phyloP scores from a whole-genome alignment of 371 early-diverging fungal genomes.

The Smittium culicis region DNA sequence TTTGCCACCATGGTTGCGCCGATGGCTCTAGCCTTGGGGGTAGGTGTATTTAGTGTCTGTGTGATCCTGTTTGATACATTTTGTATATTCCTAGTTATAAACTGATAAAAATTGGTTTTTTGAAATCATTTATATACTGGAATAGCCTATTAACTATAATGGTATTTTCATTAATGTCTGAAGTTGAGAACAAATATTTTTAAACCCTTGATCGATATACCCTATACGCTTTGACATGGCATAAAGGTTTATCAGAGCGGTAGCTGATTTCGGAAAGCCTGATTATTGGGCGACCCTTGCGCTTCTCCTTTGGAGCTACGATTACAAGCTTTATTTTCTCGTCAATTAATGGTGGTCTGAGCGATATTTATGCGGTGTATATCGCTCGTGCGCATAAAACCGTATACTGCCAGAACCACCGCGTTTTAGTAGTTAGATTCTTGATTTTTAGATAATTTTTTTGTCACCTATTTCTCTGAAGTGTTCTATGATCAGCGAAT shows the following conservation, averaged over 20 bases:
- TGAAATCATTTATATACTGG: background rate
- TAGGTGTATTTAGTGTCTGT: background rate
- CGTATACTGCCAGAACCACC: slow-evolving; percentile 1
- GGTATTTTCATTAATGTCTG: background rate
- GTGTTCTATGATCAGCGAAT: background rate
- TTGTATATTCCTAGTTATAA: background rate
- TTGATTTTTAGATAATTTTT: background rate
- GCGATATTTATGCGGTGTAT: background rate
- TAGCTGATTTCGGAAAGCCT: background rate
- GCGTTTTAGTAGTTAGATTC: background rate
- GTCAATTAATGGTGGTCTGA: background rate
- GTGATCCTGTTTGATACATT: background rate
- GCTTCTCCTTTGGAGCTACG: slow-evolving; percentile 5
- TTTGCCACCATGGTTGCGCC: background rate
- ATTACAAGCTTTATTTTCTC: background rate
- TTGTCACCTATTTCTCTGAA: background rate
- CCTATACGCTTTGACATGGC: background rate
- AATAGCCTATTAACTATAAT: background rate
- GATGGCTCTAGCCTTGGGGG: background rate
- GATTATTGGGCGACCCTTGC: background rate
- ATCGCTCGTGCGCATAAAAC: slow-evolving; percentile 7
- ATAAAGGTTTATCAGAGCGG: background rate
- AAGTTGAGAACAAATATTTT: background rate
- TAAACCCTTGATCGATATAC: background rate
- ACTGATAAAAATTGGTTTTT: background rate